Conservation (phyloP, 2,329 filamentous ascomycete genomes). For the Pseudogymnoascus sp. region DNA sequence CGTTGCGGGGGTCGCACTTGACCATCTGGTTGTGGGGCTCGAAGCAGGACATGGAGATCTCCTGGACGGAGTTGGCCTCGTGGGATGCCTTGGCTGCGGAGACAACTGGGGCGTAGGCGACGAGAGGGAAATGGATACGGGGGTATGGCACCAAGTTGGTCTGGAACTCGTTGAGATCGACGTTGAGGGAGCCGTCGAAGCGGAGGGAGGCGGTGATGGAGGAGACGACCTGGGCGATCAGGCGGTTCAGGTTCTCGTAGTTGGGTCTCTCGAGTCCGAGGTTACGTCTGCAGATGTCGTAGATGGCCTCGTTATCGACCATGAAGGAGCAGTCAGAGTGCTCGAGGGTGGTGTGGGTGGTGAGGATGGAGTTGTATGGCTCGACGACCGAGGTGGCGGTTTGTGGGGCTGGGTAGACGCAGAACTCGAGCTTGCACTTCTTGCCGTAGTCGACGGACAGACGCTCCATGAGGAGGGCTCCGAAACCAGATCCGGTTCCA, state of each 20-base stretch:
- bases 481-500: slow-evolving; percentile 97
- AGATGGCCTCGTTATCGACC: slow-evolving; percentile 99
- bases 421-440: slow-evolving; percentile 99
- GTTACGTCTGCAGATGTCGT: slow-evolving; percentile 98
- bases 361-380: slow-evolving; percentile 99
- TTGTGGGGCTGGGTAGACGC: slow-evolving; percentile 95
- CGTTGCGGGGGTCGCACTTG: slow-evolving; percentile 96
- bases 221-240: slow-evolving; percentile 97
- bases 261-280: slow-evolving; percentile 94
- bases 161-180: slow-evolving; percentile 99
- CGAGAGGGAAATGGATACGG: slow-evolving; percentile 98
- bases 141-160: slow-evolving; percentile 99
- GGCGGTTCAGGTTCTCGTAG: slow-evolving; percentile 97
- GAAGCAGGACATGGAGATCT: slow-evolving; percentile 99
- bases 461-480: slow-evolving; percentile 97
- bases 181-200: slow-evolving; percentile 97
- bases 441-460: slow-evolving; percentile 99
- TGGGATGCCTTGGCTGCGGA: slow-evolving; percentile 93
- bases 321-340: slow-evolving; percentile 99
- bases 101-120: slow-evolving; percentile 90
- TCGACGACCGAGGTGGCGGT: slow-evolving; percentile 96
- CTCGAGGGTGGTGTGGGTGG: slow-evolving; percentile 97
- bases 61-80: slow-evolving; percentile 95
- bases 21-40: slow-evolving; percentile 99
- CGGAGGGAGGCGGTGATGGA: slow-evolving; percentile 97